Conservation (phyloP, 306 rosid genomes). For the Vigna hirtella region DNA sequence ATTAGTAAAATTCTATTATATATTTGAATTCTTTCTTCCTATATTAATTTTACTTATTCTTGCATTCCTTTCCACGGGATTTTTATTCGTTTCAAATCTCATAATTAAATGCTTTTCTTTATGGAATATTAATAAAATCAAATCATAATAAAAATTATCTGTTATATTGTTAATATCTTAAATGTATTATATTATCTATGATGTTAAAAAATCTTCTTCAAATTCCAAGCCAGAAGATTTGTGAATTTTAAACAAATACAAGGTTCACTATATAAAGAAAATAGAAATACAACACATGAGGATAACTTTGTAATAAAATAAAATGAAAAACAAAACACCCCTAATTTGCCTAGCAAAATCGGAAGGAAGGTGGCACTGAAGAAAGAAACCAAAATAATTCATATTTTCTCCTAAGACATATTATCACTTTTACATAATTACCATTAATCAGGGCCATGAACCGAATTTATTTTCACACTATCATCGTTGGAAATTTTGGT, state of each 20-base stretch:
- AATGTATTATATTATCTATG: background rate
- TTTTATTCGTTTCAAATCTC: too few relatives aligned
- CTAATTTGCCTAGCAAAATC: background rate
- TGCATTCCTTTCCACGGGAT: too few relatives aligned
- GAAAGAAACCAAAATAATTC: background rate
- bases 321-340: background rate
- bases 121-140: background rate
- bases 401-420: background rate
- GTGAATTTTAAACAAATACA: background rate
- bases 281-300: background rate
- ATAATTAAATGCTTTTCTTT: background rate
- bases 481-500: slow-evolving; percentile 29
- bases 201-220: background rate
- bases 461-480: background rate
- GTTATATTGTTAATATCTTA: background rate
- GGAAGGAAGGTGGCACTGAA: background rate
- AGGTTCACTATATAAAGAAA: background rate
- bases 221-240: background rate
- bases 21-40: background rate
- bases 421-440: slow-evolving; percentile 11
- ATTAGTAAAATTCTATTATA: too few relatives aligned
- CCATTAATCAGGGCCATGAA: background rate
- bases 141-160: background rate
- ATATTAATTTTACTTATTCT: too few relatives aligned
- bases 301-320: background rate